phyloP scores from a whole-genome alignment of 306 rosid genomes.

The Alnus rubra region DNA sequence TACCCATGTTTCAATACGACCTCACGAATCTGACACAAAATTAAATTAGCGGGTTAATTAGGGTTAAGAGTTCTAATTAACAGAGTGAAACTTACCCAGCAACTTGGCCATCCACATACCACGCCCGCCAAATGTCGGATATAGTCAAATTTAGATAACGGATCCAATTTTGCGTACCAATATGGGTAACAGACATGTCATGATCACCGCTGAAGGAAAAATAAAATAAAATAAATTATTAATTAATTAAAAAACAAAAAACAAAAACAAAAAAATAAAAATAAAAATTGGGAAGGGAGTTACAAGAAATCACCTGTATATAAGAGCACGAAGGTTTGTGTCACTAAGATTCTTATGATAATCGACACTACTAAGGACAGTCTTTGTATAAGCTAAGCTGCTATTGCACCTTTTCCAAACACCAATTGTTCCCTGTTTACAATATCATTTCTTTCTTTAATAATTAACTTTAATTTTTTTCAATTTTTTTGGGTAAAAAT shows the following conservation, averaged over 20 bases:
- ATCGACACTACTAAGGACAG: conserved; percentile 19
- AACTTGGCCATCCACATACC: conserved; percentile 38
- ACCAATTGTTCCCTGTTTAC: conserved; percentile 23
- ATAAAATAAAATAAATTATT: background rate
- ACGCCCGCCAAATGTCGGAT: conserved; percentile 26
- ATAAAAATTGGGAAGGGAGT: background rate
- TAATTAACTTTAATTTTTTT: background rate
- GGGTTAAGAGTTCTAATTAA: no score
- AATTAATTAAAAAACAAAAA: background rate
- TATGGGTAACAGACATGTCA: conserved; percentile 28
- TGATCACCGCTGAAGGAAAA: conserved; percentile 30
- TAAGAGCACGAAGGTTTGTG: conserved; percentile 28
- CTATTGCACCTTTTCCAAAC: conserved; percentile 33
- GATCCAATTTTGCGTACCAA: conserved; percentile 35
- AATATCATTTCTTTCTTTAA: background rate
- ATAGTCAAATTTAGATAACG: conserved; percentile 16
- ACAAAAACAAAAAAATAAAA: background rate
- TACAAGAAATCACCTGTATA: conserved; percentile 31
- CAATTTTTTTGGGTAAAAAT: background rate
- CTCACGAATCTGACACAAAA: no score
- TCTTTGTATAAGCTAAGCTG: conserved; percentile 33
- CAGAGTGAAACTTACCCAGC: conserved; percentile 30
- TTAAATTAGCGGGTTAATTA: no score
- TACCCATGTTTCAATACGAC: no score
- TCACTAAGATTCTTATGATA: conserved; percentile 29